These are phyloP conservation scores for Bipolaris victoriae DNA, from an alignment of 2,329 filamentous ascomycete species.

Conservation along the genomic window DNA sequence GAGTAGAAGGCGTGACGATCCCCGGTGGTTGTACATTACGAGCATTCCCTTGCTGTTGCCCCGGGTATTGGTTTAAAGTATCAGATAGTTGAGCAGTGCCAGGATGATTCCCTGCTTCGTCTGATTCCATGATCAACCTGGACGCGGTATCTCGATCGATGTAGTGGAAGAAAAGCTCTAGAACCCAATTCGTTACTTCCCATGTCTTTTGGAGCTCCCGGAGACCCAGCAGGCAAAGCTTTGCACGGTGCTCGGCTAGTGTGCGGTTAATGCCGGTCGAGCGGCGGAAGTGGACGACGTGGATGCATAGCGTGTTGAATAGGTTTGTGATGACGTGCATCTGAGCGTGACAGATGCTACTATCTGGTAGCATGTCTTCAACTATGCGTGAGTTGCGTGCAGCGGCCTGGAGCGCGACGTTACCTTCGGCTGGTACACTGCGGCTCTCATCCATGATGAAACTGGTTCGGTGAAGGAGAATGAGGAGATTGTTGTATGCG, in stretches of 20 bases:
- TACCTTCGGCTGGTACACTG: conserved; percentile 47
- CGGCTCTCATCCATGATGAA: conserved; percentile 48
- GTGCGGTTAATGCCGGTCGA: conserved; percentile 49
- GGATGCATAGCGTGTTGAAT: conserved; percentile 58
- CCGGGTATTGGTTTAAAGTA: conserved; percentile 3
- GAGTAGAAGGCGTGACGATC: conserved; percentile 12
- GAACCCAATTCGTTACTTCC: conserved; percentile 58
- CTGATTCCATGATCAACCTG: conserved; percentile 42
- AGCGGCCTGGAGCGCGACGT: conserved; percentile 54
- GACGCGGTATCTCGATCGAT: conserved; percentile 55
- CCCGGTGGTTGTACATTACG: conserved; percentile 1
- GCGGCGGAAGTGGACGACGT: conserved; percentile 53
- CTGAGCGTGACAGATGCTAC: conserved; percentile 53
- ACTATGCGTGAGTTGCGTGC: conserved; percentile 55
- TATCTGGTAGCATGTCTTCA: conserved; percentile 56
- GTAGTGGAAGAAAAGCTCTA: conserved; percentile 58
- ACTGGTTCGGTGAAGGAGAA: conserved; percentile 54
- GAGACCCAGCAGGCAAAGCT: conserved; percentile 56
- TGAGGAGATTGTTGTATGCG: conserved; percentile 56
- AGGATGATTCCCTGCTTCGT: conserved; percentile 28
- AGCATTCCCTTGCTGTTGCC: conserved; percentile 10
- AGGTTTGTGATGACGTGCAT: conserved; percentile 58
- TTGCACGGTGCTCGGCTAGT: conserved; percentile 57
- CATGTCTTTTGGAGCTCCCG: conserved; percentile 58
- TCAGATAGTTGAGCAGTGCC: conserved; percentile 12